Percentiles rank a stretch among this genome's conserved stretches.
Conservation (phyloP, 768 basidiomycete genomes). For the Cytidiella melzeri region DNA sequence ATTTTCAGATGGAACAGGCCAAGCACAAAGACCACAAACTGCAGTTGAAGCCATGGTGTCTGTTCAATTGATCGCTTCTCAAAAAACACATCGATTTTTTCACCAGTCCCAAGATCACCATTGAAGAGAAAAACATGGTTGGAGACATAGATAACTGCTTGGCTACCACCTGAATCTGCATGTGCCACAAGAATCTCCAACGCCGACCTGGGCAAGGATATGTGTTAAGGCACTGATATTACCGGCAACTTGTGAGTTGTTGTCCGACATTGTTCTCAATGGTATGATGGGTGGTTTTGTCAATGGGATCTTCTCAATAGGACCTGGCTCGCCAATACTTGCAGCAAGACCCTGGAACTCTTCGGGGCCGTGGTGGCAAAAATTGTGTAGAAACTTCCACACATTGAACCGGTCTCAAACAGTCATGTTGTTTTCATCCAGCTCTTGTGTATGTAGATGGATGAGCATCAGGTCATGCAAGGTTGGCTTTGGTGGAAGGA, state of each 20-base stretch:
- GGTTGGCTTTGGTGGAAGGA: neutral
- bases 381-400: constrained; percentile 23
- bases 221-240: constrained; percentile 21
- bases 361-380: constrained; percentile 22
- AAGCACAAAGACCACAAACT: constrained; percentile 28
- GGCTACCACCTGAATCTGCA: neutral
- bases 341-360: constrained; percentile 5
- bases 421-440: neutral
- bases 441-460: neutral
- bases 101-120: constrained; percentile 17
- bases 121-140: constrained; percentile 15
- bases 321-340: constrained; percentile 11
- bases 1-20: constrained; percentile 34
- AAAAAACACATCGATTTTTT: constrained; percentile 4
- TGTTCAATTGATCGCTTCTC: constrained; percentile 21
- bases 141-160: neutral
- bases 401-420: constrained; percentile 6
- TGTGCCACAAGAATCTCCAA: constrained; percentile 4
- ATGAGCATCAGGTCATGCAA: neutral
- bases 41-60: constrained; percentile 24
- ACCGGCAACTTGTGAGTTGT: constrained; percentile 15
- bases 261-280: constrained; percentile 16
- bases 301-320: constrained; percentile 15
- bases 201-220: constrained; percentile 14
- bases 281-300: constrained; percentile 16